These are phyloP conservation scores for Prunus campanulata DNA, from an alignment of 306 rosid species.

Conservation along the genomic window DNA sequence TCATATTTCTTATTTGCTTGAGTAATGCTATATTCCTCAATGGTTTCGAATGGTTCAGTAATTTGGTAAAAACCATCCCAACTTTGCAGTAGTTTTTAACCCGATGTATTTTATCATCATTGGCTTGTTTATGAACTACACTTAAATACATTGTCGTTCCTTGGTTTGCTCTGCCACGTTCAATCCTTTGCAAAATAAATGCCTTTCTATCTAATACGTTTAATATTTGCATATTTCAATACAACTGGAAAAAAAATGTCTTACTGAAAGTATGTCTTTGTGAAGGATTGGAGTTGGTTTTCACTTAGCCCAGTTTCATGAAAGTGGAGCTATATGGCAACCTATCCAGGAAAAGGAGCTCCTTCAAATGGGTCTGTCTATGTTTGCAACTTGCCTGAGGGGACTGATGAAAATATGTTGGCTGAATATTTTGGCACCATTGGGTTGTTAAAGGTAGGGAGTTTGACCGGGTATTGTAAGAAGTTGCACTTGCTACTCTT, in stretches of 20 bases:
- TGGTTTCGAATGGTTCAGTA: neutral
- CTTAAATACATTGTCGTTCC: neutral
- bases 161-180: neutral
- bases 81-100: neutral
- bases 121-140: neutral
- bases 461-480: conserved; percentile 21
- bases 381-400: conserved; percentile 89
- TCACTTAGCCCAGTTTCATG: conserved; percentile 48
- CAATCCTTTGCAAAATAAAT: neutral
- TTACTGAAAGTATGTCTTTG: conserved; percentile 15
- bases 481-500: conserved; percentile 2
- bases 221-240: neutral
- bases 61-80: neutral
- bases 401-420: conserved; percentile 81
- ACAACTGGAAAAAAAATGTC: neutral
- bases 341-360: conserved; percentile 59
- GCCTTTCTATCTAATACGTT: neutral
- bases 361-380: conserved; percentile 83
- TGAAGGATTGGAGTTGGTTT: conserved; percentile 37
- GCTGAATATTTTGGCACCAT: conserved; percentile 95
- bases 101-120: neutral
- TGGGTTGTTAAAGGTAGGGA: conserved; percentile 79
- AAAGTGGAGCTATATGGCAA: conserved; percentile 71
- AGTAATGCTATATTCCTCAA: neutral
- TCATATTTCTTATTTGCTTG: neutral